Evolutionary conservation across 2,329 filamentous ascomycete species (phyloP), one percentile per base, ranked within the genome.

Genomic region (Lachnellula cervina): DNA sequence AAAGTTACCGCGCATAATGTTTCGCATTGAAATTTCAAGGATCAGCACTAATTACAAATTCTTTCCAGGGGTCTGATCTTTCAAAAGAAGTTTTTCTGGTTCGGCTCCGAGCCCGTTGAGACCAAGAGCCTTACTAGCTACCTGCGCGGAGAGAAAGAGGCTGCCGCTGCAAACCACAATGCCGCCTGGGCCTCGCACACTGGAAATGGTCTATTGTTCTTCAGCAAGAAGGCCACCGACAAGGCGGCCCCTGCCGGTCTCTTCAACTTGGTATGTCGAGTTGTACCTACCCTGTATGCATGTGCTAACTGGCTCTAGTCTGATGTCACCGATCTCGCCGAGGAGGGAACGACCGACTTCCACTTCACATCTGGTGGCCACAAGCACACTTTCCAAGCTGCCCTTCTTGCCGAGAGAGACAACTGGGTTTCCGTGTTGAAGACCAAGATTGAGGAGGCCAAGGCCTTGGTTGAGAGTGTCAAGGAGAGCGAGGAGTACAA

Each of bases 381-480:
- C 77, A 96, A 96, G 84, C 91, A 97, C 82, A 82, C 82, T 59
- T 96, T 99, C 81, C 93, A 97, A 83, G 90, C 93, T 56, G 69
- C 78, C 67, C 86, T 70, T 68, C 68, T 82, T 49, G 77, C 83
- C 57, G 91, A 97, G 77, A 91, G 93, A 71, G 90, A 96, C 74
- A 90, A 88, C 81, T 97, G 94, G 94, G 83, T 96, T 68, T 77
- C 84, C 60, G 88, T 92, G 69, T 73, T 96, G 66, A 91, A 94
- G 82, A 76, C 82, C 68, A 90, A 92, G 80, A 82, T 89, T 52
- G 81, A 85, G 51, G 90, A 96, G 77, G 92, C 90, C 68, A 95
- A 94, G 81, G 87, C 87, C 67, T 77, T 89, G 56, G 87, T 86
- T 69, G 79, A 88, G 62, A 80, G 80, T 54, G 82, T 97, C 66